These are phyloP conservation scores for Mytilinidion resinicola DNA, from an alignment of 495 filamentous ascomycete genomes.

Conservation along the genomic window DNA sequence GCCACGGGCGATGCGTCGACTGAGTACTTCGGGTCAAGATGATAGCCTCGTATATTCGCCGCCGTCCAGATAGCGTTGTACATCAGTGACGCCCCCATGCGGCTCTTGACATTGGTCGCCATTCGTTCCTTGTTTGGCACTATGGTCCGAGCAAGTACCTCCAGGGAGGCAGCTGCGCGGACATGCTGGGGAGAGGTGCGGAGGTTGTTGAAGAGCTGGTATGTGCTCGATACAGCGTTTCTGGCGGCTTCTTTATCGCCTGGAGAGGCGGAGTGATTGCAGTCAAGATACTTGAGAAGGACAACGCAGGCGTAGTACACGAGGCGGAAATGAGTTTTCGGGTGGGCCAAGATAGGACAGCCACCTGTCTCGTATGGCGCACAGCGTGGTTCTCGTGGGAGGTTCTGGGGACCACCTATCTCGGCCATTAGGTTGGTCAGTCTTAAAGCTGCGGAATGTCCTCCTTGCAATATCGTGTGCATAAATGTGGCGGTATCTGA, in stretches of 20 bases:
- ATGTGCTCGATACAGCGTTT: slow-evolving; percentile 1
- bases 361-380: neutral
- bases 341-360: slow-evolving; percentile 7
- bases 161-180: slow-evolving; percentile 5
- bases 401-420: neutral
- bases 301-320: slow-evolving; percentile 12
- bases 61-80: slow-evolving; percentile 8
- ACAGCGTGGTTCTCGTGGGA: neutral
- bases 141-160: neutral
- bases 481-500: neutral
- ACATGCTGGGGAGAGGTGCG: neutral
- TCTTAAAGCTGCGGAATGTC: neutral
- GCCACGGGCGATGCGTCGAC: neutral
- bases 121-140: neutral
- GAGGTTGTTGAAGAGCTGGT: slow-evolving; percentile 17
- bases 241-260: slow-evolving; percentile 9
- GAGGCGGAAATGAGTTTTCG: slow-evolving; percentile 8
- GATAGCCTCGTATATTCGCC: neutral
- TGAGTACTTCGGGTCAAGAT: neutral
- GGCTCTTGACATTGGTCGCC: slow-evolving; percentile 1
- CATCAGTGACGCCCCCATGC: slow-evolving; percentile 1
- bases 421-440: neutral
- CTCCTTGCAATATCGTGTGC: neutral
- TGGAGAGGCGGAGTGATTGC: slow-evolving; percentile 1
- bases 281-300: slow-evolving; percentile 16